These are phyloP conservation scores for Cutaneotrichosporon sp. DNA, from an alignment of 1,284 basidiomycete genomes.

Conservation along the genomic window DNA sequence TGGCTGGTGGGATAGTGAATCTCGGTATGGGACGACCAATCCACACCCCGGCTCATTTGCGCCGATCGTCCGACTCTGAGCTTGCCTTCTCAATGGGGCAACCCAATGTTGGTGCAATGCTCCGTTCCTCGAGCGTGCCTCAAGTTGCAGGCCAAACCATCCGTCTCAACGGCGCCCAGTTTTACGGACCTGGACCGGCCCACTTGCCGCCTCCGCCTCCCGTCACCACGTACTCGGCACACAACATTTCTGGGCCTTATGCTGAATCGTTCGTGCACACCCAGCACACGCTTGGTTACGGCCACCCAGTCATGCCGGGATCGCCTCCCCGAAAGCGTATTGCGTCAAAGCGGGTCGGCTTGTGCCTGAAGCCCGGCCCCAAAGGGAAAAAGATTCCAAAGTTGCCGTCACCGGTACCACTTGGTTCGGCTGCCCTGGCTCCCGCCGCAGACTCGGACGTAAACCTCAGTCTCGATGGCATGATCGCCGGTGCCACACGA, in stretches of 20 bases:
- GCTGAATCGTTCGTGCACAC: not conserved
- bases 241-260: not conserved
- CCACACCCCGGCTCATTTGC: slow-evolving; percentile 9
- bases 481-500: too few relatives aligned
- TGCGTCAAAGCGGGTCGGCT: slow-evolving; percentile 22
- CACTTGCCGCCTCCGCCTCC: slow-evolving; percentile 11
- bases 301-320: not conserved
- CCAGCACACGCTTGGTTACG: slow-evolving; percentile 3
- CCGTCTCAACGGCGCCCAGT: not conserved
- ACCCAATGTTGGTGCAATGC: slow-evolving; percentile 16
- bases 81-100: slow-evolving; percentile 15
- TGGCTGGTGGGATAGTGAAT: not conserved
- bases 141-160: slow-evolving; percentile 10
- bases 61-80: slow-evolving; percentile 19
- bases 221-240: slow-evolving; percentile 9
- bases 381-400: slow-evolving; percentile 19
- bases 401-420: slow-evolving; percentile 4
- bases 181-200: slow-evolving; percentile 2
- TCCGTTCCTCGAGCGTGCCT: slow-evolving; percentile 19
- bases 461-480: not conserved
- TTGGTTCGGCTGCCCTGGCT: not conserved
- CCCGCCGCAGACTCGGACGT: not conserved
- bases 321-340: slow-evolving; percentile 15
- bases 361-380: slow-evolving; percentile 27
- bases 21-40: slow-evolving; percentile 16